Conservation (phyloP, 345 rosid species). For the Pugionium dolabratum region DNA sequence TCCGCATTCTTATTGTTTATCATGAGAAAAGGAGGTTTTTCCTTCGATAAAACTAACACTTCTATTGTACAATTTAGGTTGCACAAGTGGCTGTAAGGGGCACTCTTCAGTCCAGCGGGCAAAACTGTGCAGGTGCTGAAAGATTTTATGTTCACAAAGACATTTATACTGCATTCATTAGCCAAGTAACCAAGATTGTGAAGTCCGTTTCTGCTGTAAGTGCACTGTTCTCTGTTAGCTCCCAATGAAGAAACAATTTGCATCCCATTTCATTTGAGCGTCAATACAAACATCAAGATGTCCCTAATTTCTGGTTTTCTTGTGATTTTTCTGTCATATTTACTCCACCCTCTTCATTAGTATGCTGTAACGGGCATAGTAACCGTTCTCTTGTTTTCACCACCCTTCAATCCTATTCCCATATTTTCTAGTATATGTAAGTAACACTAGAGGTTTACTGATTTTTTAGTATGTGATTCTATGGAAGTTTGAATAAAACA, state of each 20-base stretch:
- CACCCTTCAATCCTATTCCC: not conserved
- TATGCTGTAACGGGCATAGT: not conserved
- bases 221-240: constrained; percentile 26
- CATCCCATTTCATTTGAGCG: constrained; percentile 2
- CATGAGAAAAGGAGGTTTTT: constrained; percentile 7
- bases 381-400: constrained; percentile 6
- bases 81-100: constrained; percentile 96
- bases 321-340: constrained; percentile 18
- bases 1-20: constrained; percentile 19
- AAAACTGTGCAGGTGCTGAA: constrained; percentile 99
- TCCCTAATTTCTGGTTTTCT: not conserved
- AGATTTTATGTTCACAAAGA: constrained; percentile 91
- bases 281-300: constrained; percentile 2
- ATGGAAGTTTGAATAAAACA: constrained; percentile 1
- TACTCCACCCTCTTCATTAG: constrained; percentile 6
- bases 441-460: constrained; percentile 1
- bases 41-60: constrained; percentile 24
- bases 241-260: not conserved
- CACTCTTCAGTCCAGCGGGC: constrained; percentile 93
- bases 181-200: constrained; percentile 71
- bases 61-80: constrained; percentile 53
- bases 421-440: not conserved
- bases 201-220: constrained; percentile 94
- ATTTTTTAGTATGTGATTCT: not conserved
- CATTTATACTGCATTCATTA: constrained; percentile 72